Evolutionary conservation across 2,329 filamentous ascomycete genomes (phyloP).

Genomic region (Cladosporium sp.): DNA sequence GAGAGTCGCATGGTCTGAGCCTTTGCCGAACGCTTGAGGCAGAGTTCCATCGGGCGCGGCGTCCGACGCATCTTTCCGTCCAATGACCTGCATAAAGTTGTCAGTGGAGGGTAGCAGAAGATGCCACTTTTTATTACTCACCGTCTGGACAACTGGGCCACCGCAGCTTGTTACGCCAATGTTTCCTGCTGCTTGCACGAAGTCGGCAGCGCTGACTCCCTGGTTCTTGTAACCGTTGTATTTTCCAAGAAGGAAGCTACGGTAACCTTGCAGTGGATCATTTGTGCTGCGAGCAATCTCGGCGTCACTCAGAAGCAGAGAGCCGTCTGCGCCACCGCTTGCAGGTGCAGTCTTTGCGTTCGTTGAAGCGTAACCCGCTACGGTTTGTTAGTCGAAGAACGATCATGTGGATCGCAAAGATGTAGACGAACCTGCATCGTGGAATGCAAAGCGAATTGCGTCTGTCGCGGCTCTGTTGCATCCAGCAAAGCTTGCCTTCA

Average conservation of each 20-base stretch:
- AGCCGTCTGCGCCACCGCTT: conserved; percentile 38
- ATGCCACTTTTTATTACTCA: not conserved
- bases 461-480: conserved; percentile 13
- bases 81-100: conserved; percentile 36
- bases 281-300: conserved; percentile 38
- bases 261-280: conserved; percentile 44
- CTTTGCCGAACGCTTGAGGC: conserved; percentile 39
- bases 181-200: conserved; percentile 48
- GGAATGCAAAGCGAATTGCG: conserved; percentile 32
- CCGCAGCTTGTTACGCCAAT: conserved; percentile 37
- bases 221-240: conserved; percentile 28
- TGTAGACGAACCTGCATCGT: conserved; percentile 21
- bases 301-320: conserved; percentile 35
- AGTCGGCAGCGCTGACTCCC: conserved; percentile 47
- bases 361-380: conserved; percentile 17
- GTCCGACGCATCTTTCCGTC: conserved; percentile 42
- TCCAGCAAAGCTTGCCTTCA: conserved; percentile 12
- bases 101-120: not conserved
- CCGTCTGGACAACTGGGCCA: conserved; percentile 17
- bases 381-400: not conserved
- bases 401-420: not conserved
- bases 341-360: conserved; percentile 22
- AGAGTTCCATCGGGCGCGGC: conserved; percentile 44
- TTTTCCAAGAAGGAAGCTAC: conserved; percentile 36
- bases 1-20: conserved; percentile 35